These are phyloP conservation scores for Pyrus betulifolia DNA, from an alignment of 306 rosid species.

Conservation along the genomic window DNA sequence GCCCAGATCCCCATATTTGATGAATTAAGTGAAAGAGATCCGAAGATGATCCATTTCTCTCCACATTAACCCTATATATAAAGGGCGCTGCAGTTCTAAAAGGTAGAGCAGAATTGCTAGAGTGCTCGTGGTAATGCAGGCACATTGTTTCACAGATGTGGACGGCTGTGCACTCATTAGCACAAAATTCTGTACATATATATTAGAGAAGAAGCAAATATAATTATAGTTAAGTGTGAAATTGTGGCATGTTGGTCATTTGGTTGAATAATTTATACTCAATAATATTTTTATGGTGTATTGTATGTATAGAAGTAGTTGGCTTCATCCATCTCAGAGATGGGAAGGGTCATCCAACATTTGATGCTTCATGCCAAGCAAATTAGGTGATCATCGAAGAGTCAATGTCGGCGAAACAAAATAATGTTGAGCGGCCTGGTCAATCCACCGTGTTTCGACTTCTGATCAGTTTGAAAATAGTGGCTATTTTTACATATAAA, in stretches of 20 bases:
- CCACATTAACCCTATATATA: too few relatives aligned
- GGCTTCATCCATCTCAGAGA: not conserved
- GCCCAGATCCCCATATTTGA: accelerated
- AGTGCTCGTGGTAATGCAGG: not conserved
- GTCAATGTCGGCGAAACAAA: constrained; percentile 35
- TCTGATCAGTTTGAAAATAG: too few relatives aligned
- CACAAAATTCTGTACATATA: not conserved
- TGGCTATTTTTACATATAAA: too few relatives aligned
- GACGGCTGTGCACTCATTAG: not conserved
- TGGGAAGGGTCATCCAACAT: constrained; percentile 7
- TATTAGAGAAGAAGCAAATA: not conserved
- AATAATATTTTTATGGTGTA: not conserved
- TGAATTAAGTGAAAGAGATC: accelerated
- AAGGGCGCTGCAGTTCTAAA: too few relatives aligned
- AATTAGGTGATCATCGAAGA: constrained; percentile 19
- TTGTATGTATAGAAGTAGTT: not conserved
- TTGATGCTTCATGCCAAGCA: not conserved
- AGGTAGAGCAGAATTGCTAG: too few relatives aligned
- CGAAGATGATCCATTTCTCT: too few relatives aligned
- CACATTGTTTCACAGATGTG: not conserved
- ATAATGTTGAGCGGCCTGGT: constrained; percentile 22
- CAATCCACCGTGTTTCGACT: constrained; percentile 20
- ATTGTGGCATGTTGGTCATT: not conserved
- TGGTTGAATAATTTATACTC: not conserved
- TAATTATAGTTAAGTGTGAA: not conserved